Base-by-base conservation (phyloP, 208 protist genomes). In the Plasmodiophora brassicae region DNA sequence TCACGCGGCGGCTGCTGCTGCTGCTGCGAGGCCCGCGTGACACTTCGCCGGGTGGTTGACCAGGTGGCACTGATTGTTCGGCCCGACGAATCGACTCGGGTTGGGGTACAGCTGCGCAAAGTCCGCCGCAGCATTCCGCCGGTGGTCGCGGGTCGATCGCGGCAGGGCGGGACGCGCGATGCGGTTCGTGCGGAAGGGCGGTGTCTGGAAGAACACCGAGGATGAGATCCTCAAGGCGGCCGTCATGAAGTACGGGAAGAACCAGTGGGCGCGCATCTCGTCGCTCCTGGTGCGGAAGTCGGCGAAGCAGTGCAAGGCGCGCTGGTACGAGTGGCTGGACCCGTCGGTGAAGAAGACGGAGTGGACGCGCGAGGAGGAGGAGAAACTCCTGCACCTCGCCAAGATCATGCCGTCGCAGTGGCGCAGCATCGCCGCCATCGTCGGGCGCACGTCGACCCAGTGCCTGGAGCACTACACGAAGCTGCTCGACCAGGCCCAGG, bases 151-250 rank as follows among this genome's bases (percentile, higher is more conserved):
- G n/a, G n/a, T n/a, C n/a, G n/a, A n/a, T n/a, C n/a, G n/a, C n/a
- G n/a, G n/a, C n/a, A n/a, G n/a, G n/a, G n/a, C n/a, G n/a, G n/a
- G n/a, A n/a, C n/a, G n/a, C n/a, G n/a, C 50, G 83, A 53, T 89
- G 87, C 36, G 87, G 87, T 86, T 89, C 44, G 84, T 93, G 1
- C 89, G 91, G 71, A 88, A 98, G 86, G 98, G 98, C 45, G 98
- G 98, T 44, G 94, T 99, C 60, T 99, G 98, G 98, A 99, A 97
- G 84, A 99, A 99, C 93, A 96, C 96, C 43, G 98, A 94, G 92
- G 98, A 99, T 96, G 96, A 99, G 91, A 97, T 99, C 54, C 95
- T 99, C 83, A 98, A 98, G 89, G 98, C 97, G 0, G 98, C 97
- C 0, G 95, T 99, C 0, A 98, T 98, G 92, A 99, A 99, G 91